These are phyloP conservation scores for Lepraria neglecta DNA, from an alignment of 495 filamentous ascomycete species.

Conservation along the genomic window DNA sequence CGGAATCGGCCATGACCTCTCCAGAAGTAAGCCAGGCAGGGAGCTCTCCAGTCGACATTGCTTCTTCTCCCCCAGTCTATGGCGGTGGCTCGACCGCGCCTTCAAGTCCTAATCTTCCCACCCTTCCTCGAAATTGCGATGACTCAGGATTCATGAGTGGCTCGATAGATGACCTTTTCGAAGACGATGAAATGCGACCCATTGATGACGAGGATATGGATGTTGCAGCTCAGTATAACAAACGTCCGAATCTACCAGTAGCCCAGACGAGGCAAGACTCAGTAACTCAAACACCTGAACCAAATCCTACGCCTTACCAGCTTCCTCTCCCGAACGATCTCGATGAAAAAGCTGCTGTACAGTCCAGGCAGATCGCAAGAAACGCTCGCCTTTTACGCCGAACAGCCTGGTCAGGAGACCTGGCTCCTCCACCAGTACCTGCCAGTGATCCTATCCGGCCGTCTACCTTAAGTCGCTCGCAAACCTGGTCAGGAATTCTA, in stretches of 20 bases:
- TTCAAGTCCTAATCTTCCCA: constrained; percentile 70
- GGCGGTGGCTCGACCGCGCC: constrained; percentile 48
- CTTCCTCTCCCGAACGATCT: constrained; percentile 5
- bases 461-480: constrained; percentile 39
- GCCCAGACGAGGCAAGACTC: neutral
- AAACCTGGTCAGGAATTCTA: constrained; percentile 42
- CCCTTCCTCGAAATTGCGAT: constrained; percentile 55
- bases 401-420: constrained; percentile 33
- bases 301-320: neutral
- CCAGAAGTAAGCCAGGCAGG: constrained; percentile 46
- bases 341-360: constrained; percentile 11
- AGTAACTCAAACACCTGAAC: neutral
- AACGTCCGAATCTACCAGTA: constrained; percentile 21
- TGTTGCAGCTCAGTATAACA: constrained; percentile 25
- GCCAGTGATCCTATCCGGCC: constrained; percentile 53
- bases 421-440: constrained; percentile 42
- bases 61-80: constrained; percentile 73
- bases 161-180: constrained; percentile 53
- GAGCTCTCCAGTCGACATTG: constrained; percentile 56
- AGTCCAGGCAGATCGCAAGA: neutral
- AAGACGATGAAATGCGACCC: constrained; percentile 41
- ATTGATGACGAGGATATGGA: constrained; percentile 31
- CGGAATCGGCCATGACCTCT: constrained; percentile 49
- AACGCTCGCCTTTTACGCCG: constrained; percentile 18
- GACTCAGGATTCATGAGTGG: constrained; percentile 83